Conservation (phyloP, 2,329 filamentous ascomycete species). For the Pyricularia sp. region DNA sequence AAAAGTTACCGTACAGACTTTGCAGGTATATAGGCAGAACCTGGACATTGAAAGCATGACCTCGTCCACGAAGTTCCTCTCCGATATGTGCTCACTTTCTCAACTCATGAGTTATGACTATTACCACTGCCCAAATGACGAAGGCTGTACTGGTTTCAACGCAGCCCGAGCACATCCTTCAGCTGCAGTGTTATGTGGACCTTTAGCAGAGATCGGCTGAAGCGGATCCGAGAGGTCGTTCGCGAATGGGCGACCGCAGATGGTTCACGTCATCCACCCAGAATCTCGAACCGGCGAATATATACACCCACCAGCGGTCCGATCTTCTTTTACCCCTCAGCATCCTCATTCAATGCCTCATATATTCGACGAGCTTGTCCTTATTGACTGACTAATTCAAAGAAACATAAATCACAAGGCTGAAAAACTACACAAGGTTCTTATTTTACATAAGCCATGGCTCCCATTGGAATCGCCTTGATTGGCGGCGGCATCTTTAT, state of each 20-base stretch:
- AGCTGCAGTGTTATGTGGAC: background rate
- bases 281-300: background rate
- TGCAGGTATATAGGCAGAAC: background rate
- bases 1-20: background rate
- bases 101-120: background rate
- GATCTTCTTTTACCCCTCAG: background rate
- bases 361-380: background rate
- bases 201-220: background rate
- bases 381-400: background rate
- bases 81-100: background rate
- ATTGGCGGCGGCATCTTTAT: constrained; percentile 25
- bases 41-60: background rate
- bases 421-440: background rate
- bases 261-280: background rate
- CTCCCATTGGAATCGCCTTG: constrained; percentile 19
- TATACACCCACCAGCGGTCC: background rate
- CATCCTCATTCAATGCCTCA: background rate
- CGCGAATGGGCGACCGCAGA: background rate
- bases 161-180: background rate
- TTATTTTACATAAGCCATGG: background rate
- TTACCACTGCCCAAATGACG: no score
- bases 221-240: background rate
- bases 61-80: no score
- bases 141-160: background rate
- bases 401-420: background rate